Evolutionary conservation across 192 early-diverging fungal genomes (phyloP).

Genomic region (Coemansia sp.): DNA sequence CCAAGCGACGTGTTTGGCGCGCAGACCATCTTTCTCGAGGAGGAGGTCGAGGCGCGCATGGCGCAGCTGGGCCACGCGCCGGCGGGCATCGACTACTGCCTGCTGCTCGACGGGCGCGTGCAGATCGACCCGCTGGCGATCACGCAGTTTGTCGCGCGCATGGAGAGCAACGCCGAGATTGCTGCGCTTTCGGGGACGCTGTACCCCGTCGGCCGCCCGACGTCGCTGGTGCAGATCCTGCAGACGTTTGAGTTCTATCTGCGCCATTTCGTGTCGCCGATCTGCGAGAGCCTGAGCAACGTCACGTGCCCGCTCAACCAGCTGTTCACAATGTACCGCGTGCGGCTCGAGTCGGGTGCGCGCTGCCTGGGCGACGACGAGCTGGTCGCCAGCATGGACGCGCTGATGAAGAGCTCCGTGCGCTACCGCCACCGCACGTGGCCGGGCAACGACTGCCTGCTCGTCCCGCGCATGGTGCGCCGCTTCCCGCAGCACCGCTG

Average conservation of each 20-base stretch:
- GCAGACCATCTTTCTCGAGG: conserved; percentile 46
- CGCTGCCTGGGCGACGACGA: conserved; percentile 46
- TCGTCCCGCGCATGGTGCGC: conserved; percentile 39
- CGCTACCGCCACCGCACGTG: conserved; percentile 42
- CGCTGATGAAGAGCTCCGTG: conserved; percentile 45
- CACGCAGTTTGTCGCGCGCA: conserved; percentile 48
- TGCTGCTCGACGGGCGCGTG: conserved; percentile 37
- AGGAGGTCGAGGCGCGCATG: conserved; percentile 46
- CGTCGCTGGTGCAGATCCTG: conserved; percentile 36
- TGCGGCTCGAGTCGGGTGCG: conserved; percentile 28
- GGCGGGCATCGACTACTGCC: conserved; percentile 17
- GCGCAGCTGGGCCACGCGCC: conserved; percentile 31
- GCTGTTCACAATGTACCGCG: conserved; percentile 50
- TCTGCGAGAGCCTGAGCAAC: conserved; percentile 41
- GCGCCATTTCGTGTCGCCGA: conserved; percentile 49
- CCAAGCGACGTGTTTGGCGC: neutral
- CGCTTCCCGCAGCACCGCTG: conserved; percentile 34
- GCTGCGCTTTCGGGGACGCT: conserved; percentile 40
- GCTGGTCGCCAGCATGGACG: conserved; percentile 34
- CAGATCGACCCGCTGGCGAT: conserved; percentile 47
- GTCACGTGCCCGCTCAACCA: conserved; percentile 41
- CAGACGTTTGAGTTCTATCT: conserved; percentile 40
- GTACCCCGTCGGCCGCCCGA: conserved; percentile 36
- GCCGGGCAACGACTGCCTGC: conserved; percentile 51
- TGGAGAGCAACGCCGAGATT: conserved; percentile 24